Base-by-base conservation (phyloP, 2,329 filamentous ascomycete species). In the Onygenales sp. region DNA sequence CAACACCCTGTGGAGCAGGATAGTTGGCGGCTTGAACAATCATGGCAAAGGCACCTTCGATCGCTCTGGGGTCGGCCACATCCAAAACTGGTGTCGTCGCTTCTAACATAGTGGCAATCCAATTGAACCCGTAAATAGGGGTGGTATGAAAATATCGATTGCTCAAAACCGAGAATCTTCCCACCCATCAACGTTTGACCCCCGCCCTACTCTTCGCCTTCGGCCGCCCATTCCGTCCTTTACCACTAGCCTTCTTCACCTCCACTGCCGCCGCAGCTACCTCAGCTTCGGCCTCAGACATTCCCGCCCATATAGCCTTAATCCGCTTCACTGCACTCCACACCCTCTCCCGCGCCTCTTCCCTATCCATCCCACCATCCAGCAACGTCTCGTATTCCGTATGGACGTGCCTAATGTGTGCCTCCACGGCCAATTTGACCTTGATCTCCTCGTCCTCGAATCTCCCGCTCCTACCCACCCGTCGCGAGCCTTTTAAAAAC, bases 371-470 rank as follows among this genome's bases (percentile, higher is more conserved):
- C 0, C 67, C 68, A 0, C 52, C 42, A 3, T 59, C 52, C 1
- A 72, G 62, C 21, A 73, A 50, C 6, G 48, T 50, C 6, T 75
- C 72, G 49, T 74, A 75, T 0, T 63, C 59, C 1, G 71, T 75
- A 57, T 70, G 68, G 4, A 58, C 62, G 58, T 75, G 72, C 27
- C 72, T 62, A 52, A 75, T 70, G 61, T 75, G 69, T 33, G 72
- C 72, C 52, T 72, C 67, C 10, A 74, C 71, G 0, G 72, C 72
- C 41, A 75, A 53, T 2, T 59, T 53, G 1, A 66, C 69, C 48
- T 72, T 72, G 2, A 57, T 55, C 27, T 68, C 57, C 7, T 74
- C 69, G 0, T 63, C 61, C 3, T 58, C 59, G n/a, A 61, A 54
- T 1, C 63, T 66, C 1, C 53, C 57, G 21, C 60, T 59, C n/a